phyloP scores from a whole-genome alignment of 2,329 filamentous ascomycete genomes.

The Dryadomyces quercus-mongolicae region DNA sequence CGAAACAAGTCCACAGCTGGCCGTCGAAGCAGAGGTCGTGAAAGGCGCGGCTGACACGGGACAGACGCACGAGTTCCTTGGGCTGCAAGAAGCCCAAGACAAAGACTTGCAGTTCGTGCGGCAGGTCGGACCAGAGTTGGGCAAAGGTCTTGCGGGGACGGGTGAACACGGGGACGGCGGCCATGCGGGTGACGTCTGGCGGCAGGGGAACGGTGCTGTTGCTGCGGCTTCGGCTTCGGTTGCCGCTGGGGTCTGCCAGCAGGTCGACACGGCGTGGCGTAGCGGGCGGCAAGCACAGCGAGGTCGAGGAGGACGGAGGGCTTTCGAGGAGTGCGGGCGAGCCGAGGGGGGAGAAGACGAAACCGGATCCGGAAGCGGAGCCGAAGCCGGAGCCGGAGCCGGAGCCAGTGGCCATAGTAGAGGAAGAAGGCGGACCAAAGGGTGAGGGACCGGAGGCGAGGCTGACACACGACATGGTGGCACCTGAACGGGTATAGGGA shows the following conservation, averaged over 20 bases:
- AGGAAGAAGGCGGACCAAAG: conserved; percentile 22
- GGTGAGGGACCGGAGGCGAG: conserved; percentile 32
- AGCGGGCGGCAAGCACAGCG: conserved; percentile 22
- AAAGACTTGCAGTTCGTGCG: conserved; percentile 67
- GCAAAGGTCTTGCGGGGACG: conserved; percentile 29
- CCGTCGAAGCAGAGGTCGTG: conserved; percentile 83
- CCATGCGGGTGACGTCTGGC: conserved; percentile 6
- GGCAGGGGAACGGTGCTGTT: too few relatives aligned
- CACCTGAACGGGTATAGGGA: conserved; percentile 44
- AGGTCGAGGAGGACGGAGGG: conserved; percentile 14
- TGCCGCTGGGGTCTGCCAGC: not conserved
- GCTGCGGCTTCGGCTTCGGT: conserved; percentile 27
- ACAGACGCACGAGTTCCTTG: conserved; percentile 68
- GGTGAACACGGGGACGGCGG: conserved; percentile 35
- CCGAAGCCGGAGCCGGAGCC: not conserved
- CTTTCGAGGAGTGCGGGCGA: conserved; percentile 16
- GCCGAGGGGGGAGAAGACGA: conserved; percentile 17
- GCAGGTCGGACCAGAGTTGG: conserved; percentile 72
- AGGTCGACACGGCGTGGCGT: conserved; percentile 35
- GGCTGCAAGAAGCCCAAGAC: conserved; percentile 67
- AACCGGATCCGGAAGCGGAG: not conserved
- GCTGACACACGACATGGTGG: conserved; percentile 41
- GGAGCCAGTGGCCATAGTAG: conserved; percentile 10
- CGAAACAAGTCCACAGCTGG: conserved; percentile 79
- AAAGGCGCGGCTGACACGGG: conserved; percentile 67